Evolutionary conservation across 768 basidiomycete genomes (phyloP).

Genomic region (Psilocybe cubensis): DNA sequence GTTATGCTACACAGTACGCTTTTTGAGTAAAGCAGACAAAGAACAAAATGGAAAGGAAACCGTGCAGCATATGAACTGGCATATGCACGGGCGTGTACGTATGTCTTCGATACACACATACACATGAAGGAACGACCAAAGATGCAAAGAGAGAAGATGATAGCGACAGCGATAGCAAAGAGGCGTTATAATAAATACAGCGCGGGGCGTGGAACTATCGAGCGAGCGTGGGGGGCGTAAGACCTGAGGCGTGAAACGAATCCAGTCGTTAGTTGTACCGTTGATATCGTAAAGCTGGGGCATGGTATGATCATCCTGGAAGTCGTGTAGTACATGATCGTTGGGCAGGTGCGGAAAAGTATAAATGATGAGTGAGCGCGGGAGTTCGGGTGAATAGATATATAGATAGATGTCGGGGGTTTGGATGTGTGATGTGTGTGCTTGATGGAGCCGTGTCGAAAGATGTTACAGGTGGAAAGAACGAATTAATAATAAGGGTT

Average conservation of each 20-base stretch:
- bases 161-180: conserved; percentile 5
- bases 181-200: conserved; percentile 5
- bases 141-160: not conserved
- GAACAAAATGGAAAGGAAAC: not conserved
- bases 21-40: not conserved
- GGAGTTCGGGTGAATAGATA: not conserved
- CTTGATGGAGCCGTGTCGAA: not conserved
- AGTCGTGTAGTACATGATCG: not conserved
- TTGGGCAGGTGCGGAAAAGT: not conserved
- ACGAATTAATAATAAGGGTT: no score
- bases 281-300: conserved; percentile 4
- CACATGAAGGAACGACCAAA: not conserved
- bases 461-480: not conserved
- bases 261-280: conserved; percentile 19
- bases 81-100: not conserved
- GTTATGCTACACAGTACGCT: conserved; percentile 2
- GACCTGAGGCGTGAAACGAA: conserved; percentile 16
- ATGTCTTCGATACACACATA: not conserved
- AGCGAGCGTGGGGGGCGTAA: conserved; percentile 1
- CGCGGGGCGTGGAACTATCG: not conserved
- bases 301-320: conserved; percentile 13
- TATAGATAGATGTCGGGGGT: not conserved
- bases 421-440: not conserved
- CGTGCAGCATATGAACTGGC: conserved; percentile 14
- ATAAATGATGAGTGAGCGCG: not conserved